Evolutionary conservation across 2,329 filamentous ascomycete genomes (phyloP), one percentile per base, ranked within the genome.

Genomic region (Parastagonospora avenae): DNA sequence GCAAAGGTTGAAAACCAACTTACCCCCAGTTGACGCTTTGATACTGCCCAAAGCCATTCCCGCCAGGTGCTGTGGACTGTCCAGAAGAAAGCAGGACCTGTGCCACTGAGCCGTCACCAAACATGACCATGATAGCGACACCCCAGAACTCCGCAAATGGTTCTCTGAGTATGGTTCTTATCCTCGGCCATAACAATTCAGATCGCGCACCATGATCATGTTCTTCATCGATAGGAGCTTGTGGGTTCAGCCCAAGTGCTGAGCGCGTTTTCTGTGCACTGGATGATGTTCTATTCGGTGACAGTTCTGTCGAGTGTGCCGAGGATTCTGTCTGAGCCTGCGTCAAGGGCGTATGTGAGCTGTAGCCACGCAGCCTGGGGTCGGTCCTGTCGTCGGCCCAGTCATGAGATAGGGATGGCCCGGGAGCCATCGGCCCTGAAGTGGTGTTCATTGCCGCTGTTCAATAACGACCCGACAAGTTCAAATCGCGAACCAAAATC

Each of bases 71-170:
- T 10, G 65, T 67, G 7, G 58, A 63, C 45, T 75, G 64, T 0
- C 70, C 70, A 0, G 67, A 64, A 28, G 68, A 74, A 19, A 79
- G 61, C 12, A 78, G 43, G 0, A 77, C 75, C 48, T 79, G 76
- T 2, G 76, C 77, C 11, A 78, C 74, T 27, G 70, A 66, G 5
- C 75, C 76, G 54, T 78, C 63, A n/a, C 75, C 76, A 52, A 79
- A 79, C 47, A 76, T 64, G 2, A 77, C 69, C 64, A 78, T 70
- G 28, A 77, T 70, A 15, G 74, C 68, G 0, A 70, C 67, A 2
- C 76, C 76, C 55, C 73, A 77, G 58, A 79, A 78, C 51, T 79
- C 77, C 0, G 75, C 71, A 29, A 78, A 75, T 0, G 76, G 76
- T 54, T 79, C 77, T 50, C 76, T 66, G 19, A 79, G 56, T 1